These are phyloP conservation scores for Nakaseomyces uthaithaninus DNA, from an alignment of 1,139 yeast species.

Conservation along the genomic window DNA sequence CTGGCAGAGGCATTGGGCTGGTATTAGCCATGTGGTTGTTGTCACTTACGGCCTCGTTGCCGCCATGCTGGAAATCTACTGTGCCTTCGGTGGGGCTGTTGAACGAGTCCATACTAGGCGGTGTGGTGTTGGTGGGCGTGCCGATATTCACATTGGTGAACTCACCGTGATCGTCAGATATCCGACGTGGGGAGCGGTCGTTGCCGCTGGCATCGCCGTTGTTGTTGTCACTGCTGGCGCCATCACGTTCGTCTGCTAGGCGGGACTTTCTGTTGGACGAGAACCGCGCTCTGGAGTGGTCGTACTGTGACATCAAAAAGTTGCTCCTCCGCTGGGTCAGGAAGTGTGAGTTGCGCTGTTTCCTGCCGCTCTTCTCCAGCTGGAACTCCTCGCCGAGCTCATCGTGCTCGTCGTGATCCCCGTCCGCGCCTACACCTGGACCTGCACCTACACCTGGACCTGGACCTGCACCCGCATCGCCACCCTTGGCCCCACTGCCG, in stretches of 20 bases:
- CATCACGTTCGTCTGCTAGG: no score
- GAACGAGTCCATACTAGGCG: slow-evolving; percentile 3
- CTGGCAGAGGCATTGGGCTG: no score
- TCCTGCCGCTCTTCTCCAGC: background rate
- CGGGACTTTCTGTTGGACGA: slow-evolving; percentile 21
- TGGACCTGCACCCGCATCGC: no score
- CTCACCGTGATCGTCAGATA: slow-evolving; percentile 4
- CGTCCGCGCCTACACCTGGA: no score
- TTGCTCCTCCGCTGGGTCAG: slow-evolving; percentile 28
- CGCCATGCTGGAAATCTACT: no score
- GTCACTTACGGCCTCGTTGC: no score
- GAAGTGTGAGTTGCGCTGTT: slow-evolving; percentile 19
- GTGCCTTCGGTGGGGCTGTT: background rate
- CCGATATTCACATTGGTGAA: slow-evolving; percentile 7
- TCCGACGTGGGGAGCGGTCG: background rate
- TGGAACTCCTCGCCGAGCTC: slow-evolving; percentile 2
- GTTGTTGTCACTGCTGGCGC: slow-evolving; percentile 8
- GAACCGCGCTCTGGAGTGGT: slow-evolving; percentile 27
- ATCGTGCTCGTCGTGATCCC: slow-evolving; percentile 3
- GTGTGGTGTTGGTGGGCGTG: background rate
- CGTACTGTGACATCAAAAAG: slow-evolving; percentile 30
- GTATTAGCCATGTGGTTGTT: no score
- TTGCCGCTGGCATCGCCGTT: slow-evolving; percentile 2
- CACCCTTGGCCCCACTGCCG: slow-evolving; percentile 1
- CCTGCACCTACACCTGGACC: no score